Evolutionary conservation across 2,329 filamentous ascomycete genomes (phyloP).

Genomic region (Trichoderma sp.): DNA sequence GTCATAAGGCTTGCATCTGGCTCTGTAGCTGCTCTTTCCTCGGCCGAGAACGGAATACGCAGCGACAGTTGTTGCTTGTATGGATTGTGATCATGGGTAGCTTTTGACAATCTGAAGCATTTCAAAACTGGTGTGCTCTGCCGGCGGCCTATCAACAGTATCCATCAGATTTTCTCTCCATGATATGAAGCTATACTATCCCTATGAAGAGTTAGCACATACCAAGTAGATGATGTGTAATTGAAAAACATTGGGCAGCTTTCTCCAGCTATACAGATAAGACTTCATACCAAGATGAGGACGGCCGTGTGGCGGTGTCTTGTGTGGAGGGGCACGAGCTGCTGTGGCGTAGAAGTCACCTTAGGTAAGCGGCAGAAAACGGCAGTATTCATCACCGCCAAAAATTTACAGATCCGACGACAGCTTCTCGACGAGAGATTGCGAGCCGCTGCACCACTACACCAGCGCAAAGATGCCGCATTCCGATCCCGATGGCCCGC

Average conservation of each 20-base stretch:
- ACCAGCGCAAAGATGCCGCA: slow-evolving; percentile 52
- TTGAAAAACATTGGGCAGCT: not conserved
- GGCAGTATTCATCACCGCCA: slow-evolving; percentile 30
- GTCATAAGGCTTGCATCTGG: not conserved
- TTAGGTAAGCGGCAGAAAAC: slow-evolving; percentile 29
- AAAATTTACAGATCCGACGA: slow-evolving; percentile 30
- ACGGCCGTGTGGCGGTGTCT: not conserved
- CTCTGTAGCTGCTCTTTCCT: not conserved
- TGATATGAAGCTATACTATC: not conserved
- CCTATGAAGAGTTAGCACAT: not conserved
- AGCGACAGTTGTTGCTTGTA: too few relatives aligned
- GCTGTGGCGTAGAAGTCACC: not conserved
- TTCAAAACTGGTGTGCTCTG: not conserved
- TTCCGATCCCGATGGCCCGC: slow-evolving; percentile 60
- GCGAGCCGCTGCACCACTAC: slow-evolving; percentile 19
- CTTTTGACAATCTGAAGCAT: not conserved
- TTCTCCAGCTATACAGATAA: not conserved
- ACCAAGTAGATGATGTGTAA: not conserved
- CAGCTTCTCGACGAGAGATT: slow-evolving; percentile 21
- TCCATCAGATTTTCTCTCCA: not conserved
- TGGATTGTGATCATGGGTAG: too few relatives aligned
- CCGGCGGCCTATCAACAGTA: not conserved
- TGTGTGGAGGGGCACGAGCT: not conserved
- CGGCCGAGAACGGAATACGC: not conserved
- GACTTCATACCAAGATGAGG: not conserved